phyloP scores from a whole-genome alignment of 2,329 filamentous ascomycete species.

The Talaromyces piceae region DNA sequence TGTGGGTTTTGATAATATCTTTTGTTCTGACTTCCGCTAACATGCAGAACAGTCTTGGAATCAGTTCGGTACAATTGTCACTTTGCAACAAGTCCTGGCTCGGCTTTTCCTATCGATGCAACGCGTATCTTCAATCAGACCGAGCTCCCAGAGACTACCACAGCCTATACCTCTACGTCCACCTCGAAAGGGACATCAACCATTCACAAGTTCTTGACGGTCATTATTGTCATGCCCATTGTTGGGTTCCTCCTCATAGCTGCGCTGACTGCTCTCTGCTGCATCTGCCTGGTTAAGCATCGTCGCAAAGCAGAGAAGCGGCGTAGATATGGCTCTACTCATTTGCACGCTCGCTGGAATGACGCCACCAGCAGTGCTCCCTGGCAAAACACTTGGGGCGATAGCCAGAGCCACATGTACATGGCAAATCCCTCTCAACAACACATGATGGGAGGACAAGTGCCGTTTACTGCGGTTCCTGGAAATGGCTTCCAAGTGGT shows the following conservation, averaged over 20 bases:
- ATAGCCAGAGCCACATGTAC: conserved; percentile 9
- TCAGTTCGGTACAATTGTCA: conserved; percentile 40
- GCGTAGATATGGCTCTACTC: conserved; percentile 17
- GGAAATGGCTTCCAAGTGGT: conserved; percentile 19
- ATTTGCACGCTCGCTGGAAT: conserved; percentile 30
- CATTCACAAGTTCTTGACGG: conserved; percentile 24
- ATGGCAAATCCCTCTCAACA: conserved; percentile 3
- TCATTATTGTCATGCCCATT: conserved; percentile 38
- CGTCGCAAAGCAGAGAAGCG: conserved; percentile 30
- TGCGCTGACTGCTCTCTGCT: conserved; percentile 25
- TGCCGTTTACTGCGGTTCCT: conserved; percentile 9
- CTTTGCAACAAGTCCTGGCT: conserved; percentile 27
- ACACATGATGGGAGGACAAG: conserved; percentile 3
- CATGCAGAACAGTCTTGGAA: conserved; percentile 32
- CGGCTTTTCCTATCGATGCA: conserved; percentile 33
- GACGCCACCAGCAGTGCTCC: conserved; percentile 26
- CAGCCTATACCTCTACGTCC: conserved; percentile 15
- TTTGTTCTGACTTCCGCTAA: neutral
- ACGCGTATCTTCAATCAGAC: conserved; percentile 35
- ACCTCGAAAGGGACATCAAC: conserved; percentile 15
- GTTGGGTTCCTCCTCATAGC: conserved; percentile 35
- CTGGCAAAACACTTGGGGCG: conserved; percentile 20
- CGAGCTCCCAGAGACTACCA: conserved; percentile 27
- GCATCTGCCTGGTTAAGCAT: conserved; percentile 36
- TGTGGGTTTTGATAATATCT: conserved; percentile 25